Percentiles rank a stretch among this genome's conserved stretches.
Evolutionary conservation across 345 rosid species (phyloP).

Genomic region (Aurinia saxatilis): DNA sequence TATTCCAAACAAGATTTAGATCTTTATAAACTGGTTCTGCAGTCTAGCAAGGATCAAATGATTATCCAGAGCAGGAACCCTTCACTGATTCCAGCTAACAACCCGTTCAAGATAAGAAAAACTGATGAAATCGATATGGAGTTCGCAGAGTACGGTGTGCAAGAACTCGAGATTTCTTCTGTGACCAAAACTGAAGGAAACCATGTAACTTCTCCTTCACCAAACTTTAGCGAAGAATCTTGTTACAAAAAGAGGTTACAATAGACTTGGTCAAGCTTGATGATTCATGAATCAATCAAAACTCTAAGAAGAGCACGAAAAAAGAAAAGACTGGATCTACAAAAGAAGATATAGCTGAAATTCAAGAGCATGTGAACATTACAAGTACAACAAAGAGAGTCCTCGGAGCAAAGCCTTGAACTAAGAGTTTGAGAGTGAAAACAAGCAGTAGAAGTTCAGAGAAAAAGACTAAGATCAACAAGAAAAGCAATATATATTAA

Average conservation of each 20-base stretch:
- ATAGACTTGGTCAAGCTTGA: conserved; percentile 31
- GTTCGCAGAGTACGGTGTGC: background rate
- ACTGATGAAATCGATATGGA: conserved; percentile 21
- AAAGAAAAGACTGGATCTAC: too few relatives aligned
- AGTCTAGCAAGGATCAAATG: conserved; percentile 8
- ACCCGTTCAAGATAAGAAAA: conserved; percentile 56
- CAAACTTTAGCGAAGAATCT: background rate
- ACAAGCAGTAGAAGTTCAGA: too few relatives aligned
- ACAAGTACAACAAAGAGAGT: too few relatives aligned
- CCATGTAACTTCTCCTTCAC: conserved; percentile 13
- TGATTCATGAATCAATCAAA: too few relatives aligned
- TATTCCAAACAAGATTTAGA: conserved; percentile 37
- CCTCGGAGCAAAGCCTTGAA: too few relatives aligned
- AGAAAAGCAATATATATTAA: too few relatives aligned
- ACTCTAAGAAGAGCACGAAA: too few relatives aligned
- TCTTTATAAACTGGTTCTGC: conserved; percentile 40
- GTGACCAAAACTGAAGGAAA: conserved; percentile 16
- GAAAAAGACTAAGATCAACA: too few relatives aligned
- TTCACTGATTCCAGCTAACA: conserved; percentile 39
- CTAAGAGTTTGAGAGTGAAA: too few relatives aligned
- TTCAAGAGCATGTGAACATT: too few relatives aligned
- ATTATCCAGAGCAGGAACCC: conserved; percentile 13
- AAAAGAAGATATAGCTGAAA: too few relatives aligned
- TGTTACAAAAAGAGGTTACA: conserved; percentile 9
- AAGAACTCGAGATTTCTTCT: conserved; percentile 23